These are phyloP conservation scores for Tubosaeta brunneosetosa DNA, from an alignment of 768 basidiomycete species.

Conservation along the genomic window DNA sequence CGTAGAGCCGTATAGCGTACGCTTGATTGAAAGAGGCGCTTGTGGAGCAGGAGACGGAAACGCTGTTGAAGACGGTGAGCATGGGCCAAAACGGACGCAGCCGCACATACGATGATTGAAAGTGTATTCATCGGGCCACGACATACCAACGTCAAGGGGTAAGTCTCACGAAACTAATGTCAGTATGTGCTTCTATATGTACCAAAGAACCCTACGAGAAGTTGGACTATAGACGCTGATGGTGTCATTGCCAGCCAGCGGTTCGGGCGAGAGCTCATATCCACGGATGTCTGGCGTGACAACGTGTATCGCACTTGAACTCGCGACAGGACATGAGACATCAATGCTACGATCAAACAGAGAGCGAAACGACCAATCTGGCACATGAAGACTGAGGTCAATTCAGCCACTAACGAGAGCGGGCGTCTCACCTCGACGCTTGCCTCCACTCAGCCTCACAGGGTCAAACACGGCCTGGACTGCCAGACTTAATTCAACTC, in stretches of 20 bases:
- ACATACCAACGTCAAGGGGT: slow-evolving; percentile 54
- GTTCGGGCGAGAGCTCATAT: slow-evolving; percentile 52
- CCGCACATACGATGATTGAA: slow-evolving; percentile 57
- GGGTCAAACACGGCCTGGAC: slow-evolving; percentile 82
- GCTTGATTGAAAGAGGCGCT: slow-evolving; percentile 54
- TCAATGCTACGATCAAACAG: slow-evolving; percentile 65
- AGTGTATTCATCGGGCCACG: slow-evolving; percentile 43
- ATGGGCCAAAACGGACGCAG: neutral
- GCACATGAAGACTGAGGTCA: slow-evolving; percentile 5
- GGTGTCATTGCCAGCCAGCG: slow-evolving; percentile 32
- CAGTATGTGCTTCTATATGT: neutral
- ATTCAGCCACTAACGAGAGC: neutral
- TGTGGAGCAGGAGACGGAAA: slow-evolving; percentile 35
- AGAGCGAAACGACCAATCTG: slow-evolving; percentile 72
- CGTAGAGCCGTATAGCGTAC: slow-evolving; percentile 67
- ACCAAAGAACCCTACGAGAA: slow-evolving; percentile 33
- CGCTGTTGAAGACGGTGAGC: slow-evolving; percentile 27
- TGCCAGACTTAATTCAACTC: slow-evolving; percentile 60
- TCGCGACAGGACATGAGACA: slow-evolving; percentile 66
- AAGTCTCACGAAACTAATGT: slow-evolving; percentile 5
- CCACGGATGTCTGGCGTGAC: slow-evolving; percentile 38
- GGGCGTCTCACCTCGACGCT: slow-evolving; percentile 47
- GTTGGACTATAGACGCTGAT: slow-evolving; percentile 47
- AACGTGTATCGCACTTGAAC: slow-evolving; percentile 51
- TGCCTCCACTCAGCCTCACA: slow-evolving; percentile 47